Evolutionary conservation across 805 yeast genomes (phyloP).

Genomic region (Wickerhamiella shivajii): DNA sequence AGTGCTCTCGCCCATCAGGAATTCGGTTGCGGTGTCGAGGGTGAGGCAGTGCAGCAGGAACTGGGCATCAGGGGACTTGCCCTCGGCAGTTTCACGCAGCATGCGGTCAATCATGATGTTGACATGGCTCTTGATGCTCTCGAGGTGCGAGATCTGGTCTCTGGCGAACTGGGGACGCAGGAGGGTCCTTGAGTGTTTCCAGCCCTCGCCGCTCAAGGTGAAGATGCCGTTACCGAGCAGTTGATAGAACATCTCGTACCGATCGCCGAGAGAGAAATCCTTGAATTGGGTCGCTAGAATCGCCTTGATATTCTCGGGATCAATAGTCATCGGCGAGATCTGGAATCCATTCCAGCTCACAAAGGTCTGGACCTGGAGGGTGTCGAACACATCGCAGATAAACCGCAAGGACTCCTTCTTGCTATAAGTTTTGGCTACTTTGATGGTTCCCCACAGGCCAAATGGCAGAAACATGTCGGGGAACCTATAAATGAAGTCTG

Average conservation of each 20-base stretch:
- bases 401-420: slow-evolving; percentile 9
- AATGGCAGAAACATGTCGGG: slow-evolving; percentile 10
- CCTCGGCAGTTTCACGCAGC: neutral
- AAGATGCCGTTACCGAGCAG: slow-evolving; percentile 22
- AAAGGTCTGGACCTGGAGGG: slow-evolving; percentile 7
- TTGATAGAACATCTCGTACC: slow-evolving; percentile 15
- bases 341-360: slow-evolving; percentile 11
- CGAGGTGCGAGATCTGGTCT: slow-evolving; percentile 18
- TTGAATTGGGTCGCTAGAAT: slow-evolving; percentile 19
- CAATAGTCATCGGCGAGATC: slow-evolving; percentile 16
- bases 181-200: slow-evolving; percentile 23
- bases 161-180: slow-evolving; percentile 22
- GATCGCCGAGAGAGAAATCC: slow-evolving; percentile 20
- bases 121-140: slow-evolving; percentile 17
- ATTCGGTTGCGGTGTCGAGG: slow-evolving; percentile 21
- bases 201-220: slow-evolving; percentile 21
- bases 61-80: slow-evolving; percentile 18
- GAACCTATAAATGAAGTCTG: too few relatives aligned
- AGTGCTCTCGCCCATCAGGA: slow-evolving; percentile 20
- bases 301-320: slow-evolving; percentile 21
- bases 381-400: slow-evolving; percentile 7
- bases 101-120: slow-evolving; percentile 14
- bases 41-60: slow-evolving; percentile 16
- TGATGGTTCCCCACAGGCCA: slow-evolving; percentile 9
- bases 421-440: slow-evolving; percentile 3